Evolutionary conservation across 345 rosid genomes (phyloP), one percentile per base, ranked within the genome.

Genomic region (Corchorus capsularis): DNA sequence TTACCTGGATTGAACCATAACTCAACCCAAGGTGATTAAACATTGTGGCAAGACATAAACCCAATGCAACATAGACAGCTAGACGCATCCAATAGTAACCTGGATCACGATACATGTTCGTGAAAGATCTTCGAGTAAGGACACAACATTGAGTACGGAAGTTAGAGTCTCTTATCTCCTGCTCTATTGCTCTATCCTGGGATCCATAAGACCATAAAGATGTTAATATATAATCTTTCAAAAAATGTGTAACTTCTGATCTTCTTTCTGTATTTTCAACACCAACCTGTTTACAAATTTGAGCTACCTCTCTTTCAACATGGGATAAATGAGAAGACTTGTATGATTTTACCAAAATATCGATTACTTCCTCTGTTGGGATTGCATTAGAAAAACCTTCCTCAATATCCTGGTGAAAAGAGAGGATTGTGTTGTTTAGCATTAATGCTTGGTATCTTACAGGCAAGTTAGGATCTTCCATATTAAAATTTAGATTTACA

Each of bases 41-140:
- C 19, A 82, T 73, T 3, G 84, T 89, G 10, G 86, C 91, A 3
- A 86, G 82, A 27, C 89, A 83, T 4, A 89, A 37, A 45, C 85
- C 71, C 63, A 87, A 43, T 0, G 84, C 82, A 5, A 87, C 49
- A 15, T 89, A 85, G 66, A 86, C 65, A 32, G 82, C n/a, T n/a
- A n/a, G n/a, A n/a, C n/a, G n/a, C n/a, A n/a, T n/a, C n/a, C n/a
- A n/a, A n/a, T n/a, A n/a, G n/a, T n/a, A n/a, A n/a, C n/a, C n/a
- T n/a, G n/a, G n/a, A n/a, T n/a, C n/a, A n/a, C n/a, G n/a, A n/a
- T n/a, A n/a, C n/a, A n/a, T n/a, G n/a, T n/a, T n/a, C n/a, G n/a
- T n/a, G n/a, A n/a, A n/a, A n/a, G n/a, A n/a, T n/a, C n/a, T n/a
- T n/a, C n/a, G n/a, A n/a, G n/a, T n/a, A n/a, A n/a, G n/a, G n/a